Evolutionary conservation across 2,329 filamentous ascomycete genomes (phyloP).

Genomic region (Talaromyces sp.): DNA sequence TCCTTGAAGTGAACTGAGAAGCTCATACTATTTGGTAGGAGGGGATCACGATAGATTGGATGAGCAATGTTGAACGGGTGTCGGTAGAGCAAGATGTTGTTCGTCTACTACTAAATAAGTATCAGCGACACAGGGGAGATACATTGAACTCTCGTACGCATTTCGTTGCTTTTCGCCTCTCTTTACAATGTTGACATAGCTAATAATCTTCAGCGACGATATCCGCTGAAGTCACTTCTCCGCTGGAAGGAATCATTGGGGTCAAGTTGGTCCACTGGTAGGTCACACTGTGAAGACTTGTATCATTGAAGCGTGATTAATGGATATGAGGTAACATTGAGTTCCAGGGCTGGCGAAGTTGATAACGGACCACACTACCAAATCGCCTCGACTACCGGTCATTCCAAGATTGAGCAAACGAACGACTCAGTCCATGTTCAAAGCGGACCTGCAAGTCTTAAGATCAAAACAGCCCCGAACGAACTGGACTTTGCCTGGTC

Average conservation of each 20-base stretch:
- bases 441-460: constrained; percentile 33
- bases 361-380: constrained; percentile 37
- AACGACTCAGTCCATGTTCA: constrained; percentile 28
- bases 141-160: constrained; percentile 37
- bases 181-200: not conserved
- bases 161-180: not conserved
- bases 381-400: constrained; percentile 27
- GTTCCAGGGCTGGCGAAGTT: constrained; percentile 31
- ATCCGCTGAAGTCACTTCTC: constrained; percentile 34
- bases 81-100: constrained; percentile 31
- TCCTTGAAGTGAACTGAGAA: not conserved
- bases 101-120: constrained; percentile 37
- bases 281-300: not conserved
- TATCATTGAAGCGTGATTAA: not conserved
- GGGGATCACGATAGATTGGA: constrained; percentile 39
- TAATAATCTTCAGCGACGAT: constrained; percentile 29
- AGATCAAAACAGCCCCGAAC: constrained; percentile 34
- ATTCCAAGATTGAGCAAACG: constrained; percentile 29
- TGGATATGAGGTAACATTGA: not conserved
- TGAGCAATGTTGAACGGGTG: constrained; percentile 40
- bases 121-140: constrained; percentile 38
- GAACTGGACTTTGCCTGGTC: constrained; percentile 32
- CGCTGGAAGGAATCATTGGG: constrained; percentile 38
- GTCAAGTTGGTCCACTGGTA: constrained; percentile 40
- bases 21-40: constrained; percentile 26